Base-by-base conservation (phyloP, 257 asterid species). In the Echites panduratus region DNA sequence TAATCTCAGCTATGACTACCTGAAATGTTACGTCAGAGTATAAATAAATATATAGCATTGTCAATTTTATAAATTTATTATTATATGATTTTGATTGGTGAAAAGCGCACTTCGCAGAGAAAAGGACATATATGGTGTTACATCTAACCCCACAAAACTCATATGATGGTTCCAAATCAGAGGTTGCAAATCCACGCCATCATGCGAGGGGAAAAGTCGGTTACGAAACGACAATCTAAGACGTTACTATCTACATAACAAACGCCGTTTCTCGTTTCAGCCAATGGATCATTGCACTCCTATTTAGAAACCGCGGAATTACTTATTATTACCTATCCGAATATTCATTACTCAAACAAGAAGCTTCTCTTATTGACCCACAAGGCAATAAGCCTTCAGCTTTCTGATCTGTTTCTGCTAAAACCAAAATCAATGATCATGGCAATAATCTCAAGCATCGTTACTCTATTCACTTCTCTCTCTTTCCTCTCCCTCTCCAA, bases 401-500 rank as follows among this genome's bases (percentile, higher is more conserved):
- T 66, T 45, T 32, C 38, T 22, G 19, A 58, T 9, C 62, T 50
- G 7, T 58, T 24, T 40, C 76, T 12, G 26, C 38, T 2, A 41
- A 45, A 70, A 38, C 24, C 71, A 22, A 68, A 20, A 24, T 72
- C 73, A n/a, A 84, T 81, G 92, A 54, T 71, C 10, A 83, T 66
- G 53, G 69, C 73, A 68, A 49, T 73, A 73, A 48, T 86, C 47
- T 59, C 85, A 26, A 72, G 73, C 83, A 43, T 82, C n/a, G 45
- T 87, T 52, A 66, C 78, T 74, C 27, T 85, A 70, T 75, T 85
- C 59, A 73, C 87, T 68, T 79, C 84, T 32, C 61, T 85, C 44
- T 67, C 72, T 63, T 70, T 80, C 76, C 69, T 80, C 44, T 75
- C 68, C 59, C 24, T 74, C 19, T 72, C 68, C 59, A 83, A 85